Percentiles rank a stretch among this genome's conserved stretches.
Conservation (phyloP, 169 alveolate species). For the Cyclospora cayetanensis region DNA sequence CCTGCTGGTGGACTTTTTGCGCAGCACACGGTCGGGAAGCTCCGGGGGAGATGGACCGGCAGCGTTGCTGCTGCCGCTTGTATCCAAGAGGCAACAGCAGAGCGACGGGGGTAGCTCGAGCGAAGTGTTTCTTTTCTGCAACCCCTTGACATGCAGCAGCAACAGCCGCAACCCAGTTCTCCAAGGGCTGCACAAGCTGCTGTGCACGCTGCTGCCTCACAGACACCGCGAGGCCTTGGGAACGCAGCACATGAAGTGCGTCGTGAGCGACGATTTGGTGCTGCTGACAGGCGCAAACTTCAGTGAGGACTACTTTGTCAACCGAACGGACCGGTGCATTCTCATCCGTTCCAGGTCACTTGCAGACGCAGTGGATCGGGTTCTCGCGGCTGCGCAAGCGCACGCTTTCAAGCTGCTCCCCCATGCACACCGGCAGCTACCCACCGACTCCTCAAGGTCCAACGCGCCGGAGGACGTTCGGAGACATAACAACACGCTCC, state of each 20-base stretch:
- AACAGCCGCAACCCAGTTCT: background rate
- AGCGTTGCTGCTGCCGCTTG: background rate
- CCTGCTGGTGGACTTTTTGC: conserved; percentile 5
- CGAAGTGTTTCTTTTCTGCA: background rate
- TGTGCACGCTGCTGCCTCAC: background rate
- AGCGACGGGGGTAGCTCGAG: background rate
- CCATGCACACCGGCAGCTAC: background rate
- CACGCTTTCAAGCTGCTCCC: conserved; percentile 15
- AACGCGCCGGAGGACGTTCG: no score
- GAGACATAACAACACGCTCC: background rate
- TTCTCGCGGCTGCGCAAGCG: conserved; percentile 11
- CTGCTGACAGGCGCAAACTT: conserved; percentile 70
- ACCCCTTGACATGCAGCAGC: background rate
- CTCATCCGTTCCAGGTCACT: background rate
- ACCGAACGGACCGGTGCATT: conserved; percentile 54
- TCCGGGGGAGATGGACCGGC: background rate
- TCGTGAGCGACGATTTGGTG: conserved; percentile 59
- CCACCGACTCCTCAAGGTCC: background rate
- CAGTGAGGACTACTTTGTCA: conserved; percentile 51
- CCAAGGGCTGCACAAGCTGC: background rate
- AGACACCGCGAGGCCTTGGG: conserved; percentile 62
- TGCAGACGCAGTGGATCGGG: background rate
- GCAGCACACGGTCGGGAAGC: background rate
- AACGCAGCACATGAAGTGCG: conserved; percentile 69
- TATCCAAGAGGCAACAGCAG: background rate